Evolutionary conservation across 1,284 basidiomycete species (phyloP), one percentile per base, ranked within the genome.

Genomic region (Tilletia setariae): DNA sequence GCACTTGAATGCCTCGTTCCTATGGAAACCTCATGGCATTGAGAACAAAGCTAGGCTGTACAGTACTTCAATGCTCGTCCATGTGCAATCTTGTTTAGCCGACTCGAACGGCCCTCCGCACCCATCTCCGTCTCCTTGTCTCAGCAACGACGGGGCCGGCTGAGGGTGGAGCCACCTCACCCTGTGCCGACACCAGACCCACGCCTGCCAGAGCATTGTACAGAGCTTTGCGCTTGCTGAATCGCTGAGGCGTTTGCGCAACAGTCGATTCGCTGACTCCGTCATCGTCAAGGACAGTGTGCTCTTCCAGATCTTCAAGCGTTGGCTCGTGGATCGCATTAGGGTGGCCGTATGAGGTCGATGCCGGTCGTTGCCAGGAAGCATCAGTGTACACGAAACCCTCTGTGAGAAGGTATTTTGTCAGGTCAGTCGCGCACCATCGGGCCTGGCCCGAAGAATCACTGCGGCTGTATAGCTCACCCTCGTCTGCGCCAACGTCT

Each of bases 311-410:
- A 23, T 21, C 11, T 6, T 40, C 56, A 2, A n/a, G 28, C 2
- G 30, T 3, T 16, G 28, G 30, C 13, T 61, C 32, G 25, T 19
- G 15, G 30, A 40, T 35, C 13, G 56, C 56, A 9, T 6, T 15
- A 13, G 49, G 7, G 51, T 73, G 72, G 62, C 79, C 79, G 66
- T 81, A 82, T 1, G 80, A 63, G 51, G 77, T 80, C 28, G 77
- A 76, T 1, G 78, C 72, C 1, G 80, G 79, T 21, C 73, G 75
- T 66, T 78, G 77, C 80, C 80, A 82, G 21, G 75, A 75, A 2
- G 68, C 21, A 66, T 82, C 78, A 13, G 80, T 81, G 68, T 81
- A 82, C 16, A 80, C 75, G 68, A 74, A 82, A 11, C 80, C 80
- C 21, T 78, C 68, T 61, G 56, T 21, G 56, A 40, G 42, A n/a